phyloP scores from a whole-genome alignment of 768 basidiomycete genomes.

The Podaxis sp. region DNA sequence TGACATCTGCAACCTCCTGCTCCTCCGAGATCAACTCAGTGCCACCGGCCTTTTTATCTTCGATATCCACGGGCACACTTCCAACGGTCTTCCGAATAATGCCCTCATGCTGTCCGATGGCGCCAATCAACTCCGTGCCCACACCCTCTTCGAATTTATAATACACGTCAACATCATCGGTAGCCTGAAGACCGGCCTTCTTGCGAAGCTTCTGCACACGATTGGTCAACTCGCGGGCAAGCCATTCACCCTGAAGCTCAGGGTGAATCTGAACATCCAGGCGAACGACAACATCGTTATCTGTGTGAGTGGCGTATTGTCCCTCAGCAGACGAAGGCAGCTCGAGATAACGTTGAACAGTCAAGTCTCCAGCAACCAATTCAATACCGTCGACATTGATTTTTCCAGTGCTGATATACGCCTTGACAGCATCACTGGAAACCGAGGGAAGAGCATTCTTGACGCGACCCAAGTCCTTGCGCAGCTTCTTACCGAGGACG shows the following conservation, averaged over 20 bases:
- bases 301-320: constrained; percentile 81
- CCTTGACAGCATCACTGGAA: constrained; percentile 79
- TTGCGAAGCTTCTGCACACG: constrained; percentile 95
- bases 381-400: constrained; percentile 88
- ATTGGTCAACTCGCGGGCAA: constrained; percentile 87
- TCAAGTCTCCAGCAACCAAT: constrained; percentile 86
- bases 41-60: constrained; percentile 46
- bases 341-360: constrained; percentile 90
- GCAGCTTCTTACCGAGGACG: constrained; percentile 90
- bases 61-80: constrained; percentile 62
- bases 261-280: constrained; percentile 88
- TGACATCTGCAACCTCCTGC: constrained; percentile 80
- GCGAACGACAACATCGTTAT: constrained; percentile 92
- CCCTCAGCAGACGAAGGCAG: constrained; percentile 58
- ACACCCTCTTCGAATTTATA: constrained; percentile 74
- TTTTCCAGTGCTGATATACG: constrained; percentile 70
- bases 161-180: constrained; percentile 89
- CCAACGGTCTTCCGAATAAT: constrained; percentile 75
- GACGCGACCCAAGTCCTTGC: constrained; percentile 88
- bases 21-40: constrained; percentile 78
- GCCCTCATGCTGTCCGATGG: constrained; percentile 66
- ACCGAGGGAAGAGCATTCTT: constrained; percentile 83
- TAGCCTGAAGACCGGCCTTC: constrained; percentile 92
- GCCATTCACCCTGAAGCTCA: constrained; percentile 85
- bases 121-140: constrained; percentile 62